Conservation (phyloP, 2,329 filamentous ascomycete genomes). For the Akanthomyces uredinophilus region DNA sequence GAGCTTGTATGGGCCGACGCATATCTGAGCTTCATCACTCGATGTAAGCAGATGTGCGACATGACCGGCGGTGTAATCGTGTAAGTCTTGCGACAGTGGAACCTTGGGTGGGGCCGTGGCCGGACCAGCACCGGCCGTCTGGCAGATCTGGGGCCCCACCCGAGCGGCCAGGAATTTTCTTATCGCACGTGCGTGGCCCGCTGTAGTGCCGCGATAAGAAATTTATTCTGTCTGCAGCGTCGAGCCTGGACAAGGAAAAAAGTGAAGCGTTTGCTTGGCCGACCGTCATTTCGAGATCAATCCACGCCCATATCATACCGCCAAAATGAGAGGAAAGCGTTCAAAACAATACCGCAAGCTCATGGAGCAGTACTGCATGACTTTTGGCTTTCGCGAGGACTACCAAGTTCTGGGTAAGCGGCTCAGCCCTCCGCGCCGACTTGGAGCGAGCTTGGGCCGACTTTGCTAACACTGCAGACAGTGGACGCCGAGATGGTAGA, state of each 20-base stretch:
- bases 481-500: constrained; percentile 82
- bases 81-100: neutral
- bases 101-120: neutral
- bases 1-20: too few relatives aligned
- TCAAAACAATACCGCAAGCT: constrained; percentile 66
- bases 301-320: neutral
- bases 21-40: too few relatives aligned
- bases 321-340: constrained; percentile 45
- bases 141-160: neutral
- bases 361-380: constrained; percentile 84
- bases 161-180: constrained; percentile 11
- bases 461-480: constrained; percentile 27
- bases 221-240: constrained; percentile 28
- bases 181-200: constrained; percentile 31
- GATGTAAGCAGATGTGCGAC: too few relatives aligned
- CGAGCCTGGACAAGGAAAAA: neutral
- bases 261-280: neutral
- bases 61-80: too few relatives aligned
- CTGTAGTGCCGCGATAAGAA: constrained; percentile 31
- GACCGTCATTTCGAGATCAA: neutral
- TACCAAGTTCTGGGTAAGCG: constrained; percentile 76
- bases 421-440: constrained; percentile 1
- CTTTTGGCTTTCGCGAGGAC: constrained; percentile 86
- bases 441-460: neutral
- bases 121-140: constrained; percentile 1